Base-by-base conservation (phyloP, 495 filamentous ascomycete species). In the Cryomyces antarcticus region DNA sequence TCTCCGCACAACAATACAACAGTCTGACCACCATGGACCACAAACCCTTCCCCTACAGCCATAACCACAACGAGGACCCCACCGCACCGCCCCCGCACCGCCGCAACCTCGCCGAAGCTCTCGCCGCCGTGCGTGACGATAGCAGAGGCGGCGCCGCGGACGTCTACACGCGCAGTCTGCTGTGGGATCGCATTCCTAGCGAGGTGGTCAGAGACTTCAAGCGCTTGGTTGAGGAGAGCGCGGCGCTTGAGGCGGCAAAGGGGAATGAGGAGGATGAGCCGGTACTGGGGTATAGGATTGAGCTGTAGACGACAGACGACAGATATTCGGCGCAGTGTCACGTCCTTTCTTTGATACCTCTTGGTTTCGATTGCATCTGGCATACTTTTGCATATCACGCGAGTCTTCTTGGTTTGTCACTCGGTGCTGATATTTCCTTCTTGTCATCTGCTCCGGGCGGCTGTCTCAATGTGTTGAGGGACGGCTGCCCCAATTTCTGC, bases 191-290 rank as follows among this genome's bases (percentile, higher is more conserved):
- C 56, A 82, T 97, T 47, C 85, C 92, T 38, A 66, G 75, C 48
- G 85, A 97, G 54, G 82, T 95, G 38, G 87, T 97, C 41, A 74
- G 77, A 45, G 82, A 88, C 61, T 97, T 96, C 64, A 80, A 78
- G 52, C 77, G 81, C 55, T 82, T 93, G 75, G 82, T 89, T 46
- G 70, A 55, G 41, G 51, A 62, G 37, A 51, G 49, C 38, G 51
- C 48, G 5, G 47, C 46, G 37, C 44, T 47, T 28, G 46, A 47
- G 41, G 38, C 29, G 36, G 31, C 9, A 31, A 45, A 33, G 35
- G 45, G 13, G 42, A 46, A 34, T 41, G 17, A 12, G 28, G 38
- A 31, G 10, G 39, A 40, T 10, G 48, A 50, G 31, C 41, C 49
- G 27, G 38, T 54, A 43, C 44, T 35, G 35, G 48, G 42, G 28